A percentile compares a stretch with the other conserved stretches of the same genome.
Evolutionary conservation across 2,329 filamentous ascomycete species (phyloP).

Genomic region (Colletotrichum godetiae): DNA sequence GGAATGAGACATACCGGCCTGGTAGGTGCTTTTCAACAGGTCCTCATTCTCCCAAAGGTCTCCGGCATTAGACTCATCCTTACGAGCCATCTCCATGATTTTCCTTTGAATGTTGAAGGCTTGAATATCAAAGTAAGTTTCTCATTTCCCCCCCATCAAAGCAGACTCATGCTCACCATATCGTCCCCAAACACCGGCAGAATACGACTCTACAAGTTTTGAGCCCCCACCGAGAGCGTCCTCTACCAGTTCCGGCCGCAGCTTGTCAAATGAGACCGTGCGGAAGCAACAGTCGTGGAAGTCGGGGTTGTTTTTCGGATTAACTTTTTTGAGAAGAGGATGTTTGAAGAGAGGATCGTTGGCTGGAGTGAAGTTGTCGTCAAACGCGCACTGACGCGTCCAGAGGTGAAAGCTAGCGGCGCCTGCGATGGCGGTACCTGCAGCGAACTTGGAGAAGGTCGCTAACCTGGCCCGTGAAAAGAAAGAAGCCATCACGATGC

Average conservation of each 20-base stretch:
- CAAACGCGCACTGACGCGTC: constrained; percentile 30
- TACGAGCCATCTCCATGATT: constrained; percentile 20
- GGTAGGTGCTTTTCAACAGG: constrained; percentile 9
- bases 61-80: background rate
- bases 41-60: constrained; percentile 25
- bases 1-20: background rate
- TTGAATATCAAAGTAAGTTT: background rate
- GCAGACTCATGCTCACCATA: constrained; percentile 22
- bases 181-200: constrained; percentile 31
- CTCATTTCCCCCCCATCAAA: background rate
- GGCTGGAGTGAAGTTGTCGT: constrained; percentile 17
- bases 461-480: background rate
- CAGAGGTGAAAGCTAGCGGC: constrained; percentile 31
- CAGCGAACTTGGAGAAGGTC: constrained; percentile 3
- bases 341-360: constrained; percentile 17
- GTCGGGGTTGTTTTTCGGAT: constrained; percentile 8
- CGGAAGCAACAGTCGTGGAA: constrained; percentile 27
- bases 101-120: constrained; percentile 14
- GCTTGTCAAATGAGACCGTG: constrained; percentile 1
- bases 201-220: constrained; percentile 29
- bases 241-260: constrained; percentile 27
- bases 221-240: constrained; percentile 24
- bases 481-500: constrained; percentile 1
- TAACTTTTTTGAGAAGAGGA: constrained; percentile 8
- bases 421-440: background rate